A percentile compares a stretch with the other conserved stretches of the same genome.
Evolutionary conservation across 1,284 basidiomycete genomes (phyloP).

Genomic region (Trichosporon sp.): DNA sequence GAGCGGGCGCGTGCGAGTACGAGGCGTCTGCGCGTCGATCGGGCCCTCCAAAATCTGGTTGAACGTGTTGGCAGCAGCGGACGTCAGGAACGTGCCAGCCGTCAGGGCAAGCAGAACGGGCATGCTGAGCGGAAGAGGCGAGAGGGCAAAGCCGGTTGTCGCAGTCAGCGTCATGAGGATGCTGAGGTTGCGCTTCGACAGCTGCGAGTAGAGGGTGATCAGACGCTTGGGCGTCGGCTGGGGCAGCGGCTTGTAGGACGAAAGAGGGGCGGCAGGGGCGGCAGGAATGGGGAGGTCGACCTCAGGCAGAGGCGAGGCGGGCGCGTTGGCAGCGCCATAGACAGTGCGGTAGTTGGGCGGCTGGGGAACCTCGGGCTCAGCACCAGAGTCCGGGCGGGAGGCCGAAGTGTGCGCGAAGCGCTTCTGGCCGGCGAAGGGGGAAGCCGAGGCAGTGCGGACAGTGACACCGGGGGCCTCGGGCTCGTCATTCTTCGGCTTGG

Average conservation of each 20-base stretch:
- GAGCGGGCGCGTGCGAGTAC: slow-evolving; percentile 85
- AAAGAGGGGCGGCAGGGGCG: slow-evolving; percentile 34
- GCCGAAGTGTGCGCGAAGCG: slow-evolving; percentile 24
- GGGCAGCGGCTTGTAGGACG: slow-evolving; percentile 45
- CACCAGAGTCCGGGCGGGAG: not conserved
- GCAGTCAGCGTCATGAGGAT: slow-evolving; percentile 84
- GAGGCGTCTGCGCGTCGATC: slow-evolving; percentile 92
- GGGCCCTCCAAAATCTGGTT: slow-evolving; percentile 95
- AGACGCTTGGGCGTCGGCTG: slow-evolving; percentile 57
- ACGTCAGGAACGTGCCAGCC: slow-evolving; percentile 82
- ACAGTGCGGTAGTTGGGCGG: slow-evolving; percentile 31
- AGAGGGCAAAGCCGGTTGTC: slow-evolving; percentile 89
- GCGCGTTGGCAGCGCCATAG: slow-evolving; percentile 30
- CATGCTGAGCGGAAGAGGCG: slow-evolving; percentile 72
- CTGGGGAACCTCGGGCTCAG: slow-evolving; percentile 29
- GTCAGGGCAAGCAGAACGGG: slow-evolving; percentile 81
- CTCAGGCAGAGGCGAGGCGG: slow-evolving; percentile 25
- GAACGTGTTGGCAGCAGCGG: slow-evolving; percentile 86
- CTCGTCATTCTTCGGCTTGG: not conserved
- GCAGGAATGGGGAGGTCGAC: slow-evolving; percentile 31
- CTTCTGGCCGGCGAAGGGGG: slow-evolving; percentile 18
- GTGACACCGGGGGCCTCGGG: slow-evolving; percentile 4
- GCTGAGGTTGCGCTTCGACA: slow-evolving; percentile 83
- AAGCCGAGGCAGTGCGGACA: slow-evolving; percentile 7
- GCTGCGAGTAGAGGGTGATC: slow-evolving; percentile 66